These are phyloP conservation scores for Fusarium sp. DNA, from an alignment of 2,329 filamentous ascomycete species.

Conservation along the genomic window DNA sequence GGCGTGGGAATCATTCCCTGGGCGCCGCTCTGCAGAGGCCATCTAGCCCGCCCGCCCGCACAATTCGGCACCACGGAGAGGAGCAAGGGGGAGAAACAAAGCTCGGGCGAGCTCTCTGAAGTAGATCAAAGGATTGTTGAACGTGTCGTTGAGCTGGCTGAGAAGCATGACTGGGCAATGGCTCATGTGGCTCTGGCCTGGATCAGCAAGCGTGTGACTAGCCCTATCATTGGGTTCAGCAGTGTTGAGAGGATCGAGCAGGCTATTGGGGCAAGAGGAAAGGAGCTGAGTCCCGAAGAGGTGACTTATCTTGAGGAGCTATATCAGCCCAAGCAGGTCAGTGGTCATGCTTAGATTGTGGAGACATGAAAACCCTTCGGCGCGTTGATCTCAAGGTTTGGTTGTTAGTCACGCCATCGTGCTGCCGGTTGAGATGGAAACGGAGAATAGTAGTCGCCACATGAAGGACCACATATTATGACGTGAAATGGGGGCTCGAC, in stretches of 20 bases:
- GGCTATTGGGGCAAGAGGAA: conserved; percentile 18
- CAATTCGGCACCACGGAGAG: conserved; percentile 24
- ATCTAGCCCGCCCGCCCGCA: conserved; percentile 16
- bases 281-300: conserved; percentile 14
- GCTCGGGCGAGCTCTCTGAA: conserved; percentile 16
- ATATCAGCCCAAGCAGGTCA: conserved; percentile 25
- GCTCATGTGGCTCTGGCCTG: conserved; percentile 31
- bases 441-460: too few relatives aligned
- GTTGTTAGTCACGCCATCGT: too few relatives aligned
- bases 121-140: conserved; percentile 17
- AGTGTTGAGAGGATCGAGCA: conserved; percentile 32
- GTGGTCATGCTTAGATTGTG: not conserved
- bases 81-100: conserved; percentile 24
- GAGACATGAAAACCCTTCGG: too few relatives aligned
- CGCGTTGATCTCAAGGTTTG: too few relatives aligned
- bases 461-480: too few relatives aligned
- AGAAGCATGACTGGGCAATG: conserved; percentile 25
- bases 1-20: conserved; percentile 34
- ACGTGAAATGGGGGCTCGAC: too few relatives aligned
- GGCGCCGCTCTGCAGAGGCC: conserved; percentile 31
- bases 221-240: conserved; percentile 30
- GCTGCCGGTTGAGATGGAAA: too few relatives aligned
- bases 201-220: conserved; percentile 20
- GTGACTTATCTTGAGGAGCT: conserved; percentile 25
- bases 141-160: conserved; percentile 14